phyloP scores from a whole-genome alignment of 2,329 filamentous ascomycete species.

The Dryadomyces quercivorus region DNA sequence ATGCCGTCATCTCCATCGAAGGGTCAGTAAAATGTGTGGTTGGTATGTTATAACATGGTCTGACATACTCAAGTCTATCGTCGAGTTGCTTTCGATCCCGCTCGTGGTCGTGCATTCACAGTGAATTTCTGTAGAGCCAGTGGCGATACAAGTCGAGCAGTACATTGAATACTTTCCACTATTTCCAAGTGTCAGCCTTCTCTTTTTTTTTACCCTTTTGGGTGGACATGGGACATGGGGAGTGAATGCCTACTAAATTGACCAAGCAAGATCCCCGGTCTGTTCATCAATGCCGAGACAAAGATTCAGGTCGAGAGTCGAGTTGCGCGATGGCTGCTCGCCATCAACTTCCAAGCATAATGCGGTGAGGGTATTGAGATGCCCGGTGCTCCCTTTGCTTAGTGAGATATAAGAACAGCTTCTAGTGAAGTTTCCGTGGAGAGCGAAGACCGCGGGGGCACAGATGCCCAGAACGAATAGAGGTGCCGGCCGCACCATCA shows the following conservation, averaged over 20 bases:
- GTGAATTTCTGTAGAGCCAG: neutral
- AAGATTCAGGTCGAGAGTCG: conserved; percentile 12
- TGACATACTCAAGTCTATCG: conserved; percentile 10
- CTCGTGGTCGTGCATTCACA: conserved; percentile 8
- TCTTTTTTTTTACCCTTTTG: no score
- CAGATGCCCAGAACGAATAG: neutral
- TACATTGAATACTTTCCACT: conserved; percentile 13
- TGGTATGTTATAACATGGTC: neutral
- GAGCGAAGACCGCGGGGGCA: neutral
- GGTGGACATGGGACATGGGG: neutral
- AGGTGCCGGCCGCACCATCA: neutral
- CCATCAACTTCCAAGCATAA: neutral
- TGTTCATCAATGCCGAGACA: conserved; percentile 12
- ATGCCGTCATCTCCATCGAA: neutral
- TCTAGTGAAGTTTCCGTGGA: conserved; percentile 3
- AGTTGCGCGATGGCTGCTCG: neutral
- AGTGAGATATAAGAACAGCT: conserved; percentile 2
- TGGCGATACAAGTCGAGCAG: conserved; percentile 8
- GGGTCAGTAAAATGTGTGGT: neutral
- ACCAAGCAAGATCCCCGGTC: conserved; percentile 7
- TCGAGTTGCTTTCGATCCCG: conserved; percentile 4
- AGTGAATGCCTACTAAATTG: conserved; percentile 6
- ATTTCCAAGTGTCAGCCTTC: neutral
- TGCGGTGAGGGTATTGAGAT: conserved; percentile 5
- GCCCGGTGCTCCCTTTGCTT: neutral